phyloP scores from a whole-genome alignment of 108 stramenopile species.

The Pinguiococcus pyrenoidosus region DNA sequence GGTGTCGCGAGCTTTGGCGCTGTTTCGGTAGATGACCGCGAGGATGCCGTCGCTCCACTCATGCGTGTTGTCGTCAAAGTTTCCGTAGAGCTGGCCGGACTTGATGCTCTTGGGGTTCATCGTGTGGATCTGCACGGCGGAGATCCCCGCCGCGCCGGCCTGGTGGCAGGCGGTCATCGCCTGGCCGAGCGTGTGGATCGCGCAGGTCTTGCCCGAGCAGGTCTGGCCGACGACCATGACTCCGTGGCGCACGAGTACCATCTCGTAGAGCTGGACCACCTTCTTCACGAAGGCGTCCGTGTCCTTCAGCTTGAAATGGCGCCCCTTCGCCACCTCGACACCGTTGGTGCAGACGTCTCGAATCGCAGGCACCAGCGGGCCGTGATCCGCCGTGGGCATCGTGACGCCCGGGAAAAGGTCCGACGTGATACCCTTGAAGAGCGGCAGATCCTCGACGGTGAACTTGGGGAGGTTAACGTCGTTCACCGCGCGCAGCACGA shows the following conservation, averaged over 20 bases:
- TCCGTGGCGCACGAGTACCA: slow-evolving; percentile 51
- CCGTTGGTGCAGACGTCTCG: slow-evolving; percentile 28
- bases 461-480: slow-evolving; percentile 57
- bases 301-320: slow-evolving; percentile 17
- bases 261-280: slow-evolving; percentile 50
- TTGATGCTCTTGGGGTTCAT: slow-evolving; percentile 51
- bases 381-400: slow-evolving; percentile 45
- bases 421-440: slow-evolving; percentile 50
- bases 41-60: slow-evolving; percentile 51
- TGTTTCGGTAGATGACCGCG: slow-evolving; percentile 44
- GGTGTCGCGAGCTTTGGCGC: slow-evolving; percentile 39
- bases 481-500: slow-evolving; percentile 45
- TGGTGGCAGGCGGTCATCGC: slow-evolving; percentile 38
- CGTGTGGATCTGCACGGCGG: slow-evolving; percentile 30
- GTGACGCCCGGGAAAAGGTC: slow-evolving; percentile 51
- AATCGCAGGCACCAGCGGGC: slow-evolving; percentile 30
- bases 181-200: slow-evolving; percentile 41
- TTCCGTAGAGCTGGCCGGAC: slow-evolving; percentile 43
- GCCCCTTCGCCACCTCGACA: slow-evolving; percentile 28
- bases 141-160: slow-evolving; percentile 22
- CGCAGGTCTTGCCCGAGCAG: slow-evolving; percentile 45
- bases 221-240: slow-evolving; percentile 56
- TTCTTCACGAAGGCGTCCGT: slow-evolving; percentile 30
- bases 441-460: slow-evolving; percentile 46
- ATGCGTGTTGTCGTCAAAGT: slow-evolving; percentile 48